These are phyloP conservation scores for Corylus americana DNA, from an alignment of 306 rosid species.

Conservation along the genomic window DNA sequence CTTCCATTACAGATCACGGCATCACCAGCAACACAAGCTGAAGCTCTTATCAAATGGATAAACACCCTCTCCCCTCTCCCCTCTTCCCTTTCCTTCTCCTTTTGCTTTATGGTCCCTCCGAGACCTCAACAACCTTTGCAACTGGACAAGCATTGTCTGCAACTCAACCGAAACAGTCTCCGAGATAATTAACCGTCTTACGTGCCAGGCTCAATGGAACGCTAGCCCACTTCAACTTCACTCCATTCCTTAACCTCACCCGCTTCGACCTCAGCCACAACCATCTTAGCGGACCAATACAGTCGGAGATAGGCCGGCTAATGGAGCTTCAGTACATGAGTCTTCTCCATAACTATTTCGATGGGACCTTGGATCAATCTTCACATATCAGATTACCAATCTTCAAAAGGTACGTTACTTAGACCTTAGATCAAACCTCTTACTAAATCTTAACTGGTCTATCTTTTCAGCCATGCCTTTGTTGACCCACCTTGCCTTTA, in stretches of 20 bases:
- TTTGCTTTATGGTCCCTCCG: slow-evolving; percentile 34
- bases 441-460: slow-evolving; percentile 48
- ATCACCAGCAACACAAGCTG: slow-evolving; percentile 37
- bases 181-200: slow-evolving; percentile 37
- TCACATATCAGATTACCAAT: slow-evolving; percentile 49
- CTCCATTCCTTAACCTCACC: slow-evolving; percentile 46
- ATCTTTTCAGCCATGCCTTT: slow-evolving; percentile 45
- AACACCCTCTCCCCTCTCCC: neutral
- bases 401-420: slow-evolving; percentile 58
- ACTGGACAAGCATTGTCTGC: slow-evolving; percentile 33
- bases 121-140: slow-evolving; percentile 27
- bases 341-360: slow-evolving; percentile 40
- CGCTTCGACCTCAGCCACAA: slow-evolving; percentile 51
- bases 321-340: slow-evolving; percentile 54
- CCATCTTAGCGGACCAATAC: slow-evolving; percentile 46
- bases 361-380: slow-evolving; percentile 21
- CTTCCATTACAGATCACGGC: slow-evolving; percentile 18
- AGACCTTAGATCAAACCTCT: slow-evolving; percentile 46
- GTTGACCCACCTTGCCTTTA: slow-evolving; percentile 43
- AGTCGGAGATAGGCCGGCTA: slow-evolving; percentile 44
- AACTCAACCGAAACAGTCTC: slow-evolving; percentile 27
- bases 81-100: neutral
- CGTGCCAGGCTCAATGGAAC: slow-evolving; percentile 33
- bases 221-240: slow-evolving; percentile 38
- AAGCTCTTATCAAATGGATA: slow-evolving; percentile 36